Conservation (phyloP, 306 rosid genomes). For the Castanea mollissima region DNA sequence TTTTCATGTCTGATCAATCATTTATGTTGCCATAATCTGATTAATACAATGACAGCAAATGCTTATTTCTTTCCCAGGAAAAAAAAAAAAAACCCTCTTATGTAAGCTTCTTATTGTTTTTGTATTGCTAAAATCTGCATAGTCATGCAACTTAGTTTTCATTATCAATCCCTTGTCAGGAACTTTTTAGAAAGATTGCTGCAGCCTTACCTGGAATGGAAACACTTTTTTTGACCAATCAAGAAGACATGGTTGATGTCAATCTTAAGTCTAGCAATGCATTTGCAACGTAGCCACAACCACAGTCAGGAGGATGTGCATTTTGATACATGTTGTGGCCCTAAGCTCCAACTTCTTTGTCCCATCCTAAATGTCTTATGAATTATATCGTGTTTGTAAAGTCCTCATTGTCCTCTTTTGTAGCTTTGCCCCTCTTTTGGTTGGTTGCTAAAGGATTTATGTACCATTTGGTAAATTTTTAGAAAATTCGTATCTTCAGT, state of each 20-base stretch:
- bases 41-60: neutral
- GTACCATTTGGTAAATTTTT: neutral
- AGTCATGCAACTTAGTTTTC: neutral
- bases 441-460: constrained; percentile 5
- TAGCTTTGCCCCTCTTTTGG: constrained; percentile 13
- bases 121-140: neutral
- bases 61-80: neutral
- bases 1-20: neutral
- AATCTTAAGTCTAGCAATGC: constrained; percentile 66
- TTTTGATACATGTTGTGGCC: constrained; percentile 32
- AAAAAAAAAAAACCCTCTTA: neutral
- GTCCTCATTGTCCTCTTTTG: neutral
- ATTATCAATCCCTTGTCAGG: constrained; percentile 30
- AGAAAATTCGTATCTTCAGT: too few species aligned
- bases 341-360: neutral
- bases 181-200: constrained; percentile 85
- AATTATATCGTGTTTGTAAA: constrained; percentile 16
- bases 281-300: constrained; percentile 44
- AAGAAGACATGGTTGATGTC: constrained; percentile 93
- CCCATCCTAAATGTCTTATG: neutral
- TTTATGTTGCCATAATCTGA: neutral
- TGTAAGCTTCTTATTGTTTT: neutral
- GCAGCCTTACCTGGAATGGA: constrained; percentile 97
- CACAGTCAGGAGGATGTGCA: constrained; percentile 65
- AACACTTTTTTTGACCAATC: constrained; percentile 77